Base-by-base conservation (phyloP, 1,139 yeast species). In the Scheffersomyces insectosa region DNA sequence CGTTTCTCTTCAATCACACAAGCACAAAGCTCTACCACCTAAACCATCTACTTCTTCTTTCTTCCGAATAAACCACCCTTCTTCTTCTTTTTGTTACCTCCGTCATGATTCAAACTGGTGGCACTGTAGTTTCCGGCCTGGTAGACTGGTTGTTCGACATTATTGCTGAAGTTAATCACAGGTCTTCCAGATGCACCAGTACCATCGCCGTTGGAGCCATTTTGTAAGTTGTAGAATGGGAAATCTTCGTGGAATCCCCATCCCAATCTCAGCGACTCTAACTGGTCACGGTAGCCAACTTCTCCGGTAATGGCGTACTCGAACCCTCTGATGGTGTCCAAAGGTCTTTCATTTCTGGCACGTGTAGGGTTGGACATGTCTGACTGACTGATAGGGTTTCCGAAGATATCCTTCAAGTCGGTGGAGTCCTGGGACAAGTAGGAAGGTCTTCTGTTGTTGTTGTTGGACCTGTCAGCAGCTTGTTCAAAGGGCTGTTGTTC, bases 401-500 rank as follows among this genome's bases (percentile, higher is more conserved):
- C 99, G 65, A 90, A 91, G 36, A 88, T 82, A 62, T 93, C 99
- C 54, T 81, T 82, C 57, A 84, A 65, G 28, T 78, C 77, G 37
- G 62, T 61, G 38, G 57, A 50, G 28, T 57, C 63, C 33, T 56
- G 56, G 9, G 61, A 56, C 41, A 61, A 50, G 49, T 60, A 60
- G 39, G 58, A 52, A 28, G 57, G 57, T 30, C 60, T 51, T 40
- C 65, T 49, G 39, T 62, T 65, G 50, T 66, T 63, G 46, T 65
- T 66, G 42, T 68, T 72, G 62, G 60, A 75, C 53, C 56, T 76
- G 62, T 63, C 72, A 56, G 55, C 71, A 12, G 86, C 85, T 60
- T 86, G 88, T 66, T 93, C 96, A 63, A 89, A 93, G 8, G 99
- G 99, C 70, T 93, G 97, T 13, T 87, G 93, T 66, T 91, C 97